Base-by-base conservation (phyloP, 2,329 filamentous ascomycete species). In the Acrodontium crateriforme region DNA sequence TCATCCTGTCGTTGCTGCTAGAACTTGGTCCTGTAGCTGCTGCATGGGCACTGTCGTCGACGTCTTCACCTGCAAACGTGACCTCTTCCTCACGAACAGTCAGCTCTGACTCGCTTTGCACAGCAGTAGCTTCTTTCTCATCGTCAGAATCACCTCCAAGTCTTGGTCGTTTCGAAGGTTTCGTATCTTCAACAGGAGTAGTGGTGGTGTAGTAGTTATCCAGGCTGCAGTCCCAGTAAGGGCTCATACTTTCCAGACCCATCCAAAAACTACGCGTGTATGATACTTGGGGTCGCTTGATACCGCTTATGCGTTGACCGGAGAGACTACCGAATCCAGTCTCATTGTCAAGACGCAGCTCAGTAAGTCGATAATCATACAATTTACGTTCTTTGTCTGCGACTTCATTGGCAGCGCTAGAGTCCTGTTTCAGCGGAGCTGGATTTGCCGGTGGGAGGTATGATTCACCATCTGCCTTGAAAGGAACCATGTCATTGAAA, bases 251-350 rank as follows among this genome's bases (percentile, higher is more conserved):
- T 38, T 74, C 67, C 28, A 76, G 53, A 2, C 60, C 63, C 28
- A 62, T 59, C 63, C 66, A 76, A 47, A 76, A 75, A 31, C 67
- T 71, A 28, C 71, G 58, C 33, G 68, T 62, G 38, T 72, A 64
- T 1, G 64, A 61, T 24, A 75, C 41, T 10, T 65, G 59, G 4
- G 67, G 55, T 11, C 62, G 59, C 29, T 56, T 49, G 9, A 56
- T 24, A 7, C 36, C 36, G 14, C 31, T 18, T 56, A 4, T 59
- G 59, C 12, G 59, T 26, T 64, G 55, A 8, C 68, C 59, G 18
- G 59, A 58, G 28, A 74, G 56, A 26, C 63, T 63, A n/a, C 65
- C 58, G 41, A 70, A 74, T 1, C 62, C 68, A 41, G 67, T 65
- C 32, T 69, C 61, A 35, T 73, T 73, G 18, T 65, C 61, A 30